These are phyloP conservation scores for Talaromyces sp. DNA, from an alignment of 2,329 filamentous ascomycete genomes.

Conservation along the genomic window DNA sequence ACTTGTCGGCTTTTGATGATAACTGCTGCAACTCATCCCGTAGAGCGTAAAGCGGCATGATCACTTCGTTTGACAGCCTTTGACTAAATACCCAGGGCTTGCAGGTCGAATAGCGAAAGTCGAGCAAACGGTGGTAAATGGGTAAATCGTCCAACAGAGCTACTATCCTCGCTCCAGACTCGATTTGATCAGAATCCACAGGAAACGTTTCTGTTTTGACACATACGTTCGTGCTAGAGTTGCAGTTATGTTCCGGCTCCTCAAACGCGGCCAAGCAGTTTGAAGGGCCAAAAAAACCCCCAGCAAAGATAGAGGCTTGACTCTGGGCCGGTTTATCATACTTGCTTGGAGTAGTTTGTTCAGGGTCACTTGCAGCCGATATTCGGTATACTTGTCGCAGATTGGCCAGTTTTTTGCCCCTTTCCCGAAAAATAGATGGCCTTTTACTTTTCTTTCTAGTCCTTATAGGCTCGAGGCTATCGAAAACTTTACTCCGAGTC, in stretches of 20 bases:
- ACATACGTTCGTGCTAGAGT: not conserved
- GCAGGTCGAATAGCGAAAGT: conserved; percentile 2
- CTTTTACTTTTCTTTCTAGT: not conserved
- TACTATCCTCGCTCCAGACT: conserved; percentile 8
- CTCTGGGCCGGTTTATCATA: not conserved
- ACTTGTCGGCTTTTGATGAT: not conserved
- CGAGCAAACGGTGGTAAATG: conserved; percentile 5
- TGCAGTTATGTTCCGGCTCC: conserved; percentile 5
- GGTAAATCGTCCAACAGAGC: conserved; percentile 5
- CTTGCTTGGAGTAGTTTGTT: not conserved
- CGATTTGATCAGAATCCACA: conserved; percentile 7
- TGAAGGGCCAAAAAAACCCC: conserved; percentile 18
- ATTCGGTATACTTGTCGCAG: conserved; percentile 8
- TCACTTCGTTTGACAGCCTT: not conserved
- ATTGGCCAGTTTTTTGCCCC: not conserved
- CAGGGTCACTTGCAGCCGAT: not conserved
- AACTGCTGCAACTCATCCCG: conserved; percentile 6
- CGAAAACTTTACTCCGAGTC: conserved; percentile 7
- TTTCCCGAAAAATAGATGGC: not conserved
- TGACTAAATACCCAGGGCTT: conserved; percentile 4
- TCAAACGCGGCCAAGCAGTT: conserved; percentile 17
- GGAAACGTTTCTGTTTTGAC: not conserved
- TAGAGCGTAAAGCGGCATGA: conserved; percentile 1
- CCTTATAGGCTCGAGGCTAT: not conserved
- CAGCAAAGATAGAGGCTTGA: not conserved